Evolutionary conservation across 2,329 filamentous ascomycete species (phyloP).

Genomic region (Hymenoscyphus repandus): DNA sequence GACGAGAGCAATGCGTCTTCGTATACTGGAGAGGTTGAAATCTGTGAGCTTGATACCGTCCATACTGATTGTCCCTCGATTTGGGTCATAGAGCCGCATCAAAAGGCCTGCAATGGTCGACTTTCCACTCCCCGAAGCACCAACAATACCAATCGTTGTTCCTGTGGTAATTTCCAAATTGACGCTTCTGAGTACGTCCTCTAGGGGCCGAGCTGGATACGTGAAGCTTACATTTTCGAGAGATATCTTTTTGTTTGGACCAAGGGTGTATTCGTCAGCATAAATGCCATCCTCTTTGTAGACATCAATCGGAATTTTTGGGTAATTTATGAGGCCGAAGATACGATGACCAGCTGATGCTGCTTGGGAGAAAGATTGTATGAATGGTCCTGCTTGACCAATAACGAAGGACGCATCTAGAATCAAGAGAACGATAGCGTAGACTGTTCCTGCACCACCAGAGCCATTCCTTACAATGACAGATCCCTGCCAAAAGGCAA

Average conservation of each 20-base stretch:
- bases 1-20: conserved; percentile 87
- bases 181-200: conserved; percentile 81
- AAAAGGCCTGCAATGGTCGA: conserved; percentile 90
- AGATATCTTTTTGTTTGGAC: no score
- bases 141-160: conserved; percentile 89
- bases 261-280: no score
- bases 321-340: no score
- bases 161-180: conserved; percentile 76
- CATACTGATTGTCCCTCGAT: conserved; percentile 70
- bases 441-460: no score
- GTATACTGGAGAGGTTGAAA: conserved; percentile 84
- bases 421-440: conserved; percentile 48
- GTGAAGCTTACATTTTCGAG: conserved; percentile 83
- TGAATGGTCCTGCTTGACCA: conserved; percentile 21
- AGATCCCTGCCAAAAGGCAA: no score
- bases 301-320: no score
- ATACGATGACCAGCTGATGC: conserved; percentile 37
- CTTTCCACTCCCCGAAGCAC: conserved; percentile 91
- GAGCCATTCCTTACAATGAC: no score
- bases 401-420: conserved; percentile 40
- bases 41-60: conserved; percentile 78
- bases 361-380: conserved; percentile 33
- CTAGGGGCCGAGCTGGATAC: conserved; percentile 88
- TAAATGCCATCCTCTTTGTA: no score
- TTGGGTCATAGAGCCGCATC: conserved; percentile 90